Evolutionary conservation across 192 early-diverging fungal species (phyloP).

Genomic region (Backusella tuberculispora): DNA sequence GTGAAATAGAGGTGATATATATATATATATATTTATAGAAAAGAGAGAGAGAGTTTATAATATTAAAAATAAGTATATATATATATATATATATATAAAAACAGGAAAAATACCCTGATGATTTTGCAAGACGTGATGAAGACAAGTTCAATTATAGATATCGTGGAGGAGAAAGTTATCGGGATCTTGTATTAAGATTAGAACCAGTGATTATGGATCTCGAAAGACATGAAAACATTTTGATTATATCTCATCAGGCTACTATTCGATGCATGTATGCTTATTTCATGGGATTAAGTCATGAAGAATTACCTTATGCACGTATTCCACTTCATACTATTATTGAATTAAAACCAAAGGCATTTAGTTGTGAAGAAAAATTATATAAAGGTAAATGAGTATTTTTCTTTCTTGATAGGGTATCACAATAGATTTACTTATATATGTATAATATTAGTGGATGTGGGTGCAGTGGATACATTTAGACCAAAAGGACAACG

Average conservation of each 20-base stretch:
- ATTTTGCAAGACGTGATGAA: conserved; percentile 88
- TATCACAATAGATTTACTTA: not conserved
- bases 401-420: not conserved
- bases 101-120: conserved; percentile 82
- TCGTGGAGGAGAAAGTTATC: conserved; percentile 85
- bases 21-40: not conserved
- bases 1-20: conserved; percentile 79
- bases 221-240: conserved; percentile 91
- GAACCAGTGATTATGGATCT: conserved; percentile 99
- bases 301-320: conserved; percentile 94
- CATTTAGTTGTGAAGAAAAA: conserved; percentile 93
- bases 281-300: conserved; percentile 92
- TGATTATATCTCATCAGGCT: conserved; percentile 97
- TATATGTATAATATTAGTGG: conserved; percentile 52
- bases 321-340: conserved; percentile 98
- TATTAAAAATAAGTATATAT: not conserved
- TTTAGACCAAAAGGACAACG: conserved; percentile 73
- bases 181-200: conserved; percentile 90
- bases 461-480: conserved; percentile 96
- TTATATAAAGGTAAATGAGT: conserved; percentile 62
- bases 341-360: conserved; percentile 93
- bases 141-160: conserved; percentile 95
- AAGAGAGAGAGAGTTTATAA: too few relatives aligned
- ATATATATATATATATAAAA: not conserved
- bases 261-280: conserved; percentile 96